Evolutionary conservation across 306 rosid species (phyloP), one percentile per base, ranked within the genome.

Genomic region (Geum urbanum): DNA sequence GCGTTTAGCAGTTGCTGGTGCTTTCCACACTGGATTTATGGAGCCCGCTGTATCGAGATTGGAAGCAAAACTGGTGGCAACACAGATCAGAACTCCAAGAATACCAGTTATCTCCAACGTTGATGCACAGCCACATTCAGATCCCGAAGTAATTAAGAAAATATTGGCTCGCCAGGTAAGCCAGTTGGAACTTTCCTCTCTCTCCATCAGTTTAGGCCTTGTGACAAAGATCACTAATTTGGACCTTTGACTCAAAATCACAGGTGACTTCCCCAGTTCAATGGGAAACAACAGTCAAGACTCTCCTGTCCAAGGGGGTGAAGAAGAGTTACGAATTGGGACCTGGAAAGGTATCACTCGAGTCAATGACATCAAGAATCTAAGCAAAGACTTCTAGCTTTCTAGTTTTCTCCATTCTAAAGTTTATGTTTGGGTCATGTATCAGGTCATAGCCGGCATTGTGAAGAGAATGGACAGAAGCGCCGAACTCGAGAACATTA

Each of bases 251-350:
- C 74, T 52, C 77, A 46, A 71, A 40, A 72, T 76, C 16, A 53
- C 89, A 95, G 99, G 96, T 95, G 51, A 95, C 99, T 56, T 95
- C 97, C 47, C 97, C 97, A 15, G 99, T 95, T 80, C 99, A 84
- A 72, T 91, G 99, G 99, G 97, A 95, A 85, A 91, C 96, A 77
- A 95, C 97, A 13, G 81, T 95, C 76, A 91, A 86, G 86, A 86
- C 90, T 60, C 96, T 95, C 72, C 87, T 84, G 8, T 20, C 44
- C 74, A 90, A 80, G 85, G 99, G 97, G 66, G 78, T 95, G 82
- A 84, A 87, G 77, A 95, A 87, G 86, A 72, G 96, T 58, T 95
- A 91, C 59, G 99, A 95, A 86, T 66, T 95, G 64, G 99, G 99
- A 63, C 97, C 97, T 5, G 99, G 99, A 80, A 95, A 95, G 99